A percentile compares a stretch with the other conserved stretches of the same genome.
These are phyloP conservation scores for Acanthamoeba castellanii DNA, from an alignment of 208 protist species.

Conservation along the genomic window DNA sequence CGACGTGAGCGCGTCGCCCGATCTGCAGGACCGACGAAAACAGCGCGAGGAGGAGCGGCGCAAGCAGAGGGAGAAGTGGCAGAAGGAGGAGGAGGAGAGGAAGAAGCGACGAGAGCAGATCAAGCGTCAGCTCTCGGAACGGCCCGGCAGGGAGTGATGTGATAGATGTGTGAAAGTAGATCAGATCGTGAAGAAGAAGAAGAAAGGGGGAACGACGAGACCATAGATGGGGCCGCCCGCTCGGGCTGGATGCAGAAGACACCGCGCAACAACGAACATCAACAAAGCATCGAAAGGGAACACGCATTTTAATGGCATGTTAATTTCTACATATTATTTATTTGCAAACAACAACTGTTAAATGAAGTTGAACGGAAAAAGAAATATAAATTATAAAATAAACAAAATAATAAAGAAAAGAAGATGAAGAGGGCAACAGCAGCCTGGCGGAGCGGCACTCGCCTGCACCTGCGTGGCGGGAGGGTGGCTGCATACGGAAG, in stretches of 20 bases:
- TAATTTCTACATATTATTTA: background rate
- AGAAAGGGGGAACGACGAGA: background rate
- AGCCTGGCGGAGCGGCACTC: background rate
- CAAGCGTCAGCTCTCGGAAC: background rate
- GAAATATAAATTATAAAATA: no score
- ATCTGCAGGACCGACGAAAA: constrained; percentile 3
- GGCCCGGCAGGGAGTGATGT: background rate
- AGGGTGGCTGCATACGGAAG: no score
- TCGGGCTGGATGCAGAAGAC: no score
- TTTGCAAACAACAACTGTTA: background rate
- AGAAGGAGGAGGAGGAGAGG: constrained; percentile 9
- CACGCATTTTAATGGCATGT: background rate
- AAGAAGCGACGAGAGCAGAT: constrained; percentile 22
- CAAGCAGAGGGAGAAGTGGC: constrained; percentile 14
- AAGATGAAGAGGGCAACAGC: no score
- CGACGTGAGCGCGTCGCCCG: background rate
- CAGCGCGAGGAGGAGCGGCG: constrained; percentile 9
- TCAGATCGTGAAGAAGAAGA: background rate
- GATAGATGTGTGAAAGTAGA: no score
- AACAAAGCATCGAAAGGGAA: no score
- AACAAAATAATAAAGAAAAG: no score
- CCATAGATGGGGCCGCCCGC: no score
- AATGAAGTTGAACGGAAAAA: no score
- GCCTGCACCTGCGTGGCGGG: no score
- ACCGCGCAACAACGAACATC: background rate